Evolutionary conservation across 257 asterid species (phyloP), one percentile per base, ranked within the genome.

Genomic region (Nicotiana obtusifolia): DNA sequence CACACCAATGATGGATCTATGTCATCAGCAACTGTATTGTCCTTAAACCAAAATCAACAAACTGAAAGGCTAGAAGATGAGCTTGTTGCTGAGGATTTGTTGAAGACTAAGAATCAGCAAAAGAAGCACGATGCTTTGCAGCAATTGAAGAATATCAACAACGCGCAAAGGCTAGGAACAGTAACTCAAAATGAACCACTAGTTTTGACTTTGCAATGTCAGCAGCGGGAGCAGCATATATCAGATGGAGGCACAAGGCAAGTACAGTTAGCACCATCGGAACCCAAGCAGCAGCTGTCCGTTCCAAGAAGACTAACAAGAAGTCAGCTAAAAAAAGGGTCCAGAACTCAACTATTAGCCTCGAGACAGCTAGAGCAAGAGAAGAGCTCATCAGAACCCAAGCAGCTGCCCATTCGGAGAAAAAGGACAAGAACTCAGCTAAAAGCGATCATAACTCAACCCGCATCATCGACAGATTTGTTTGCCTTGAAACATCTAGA

Each of bases 101-200:
- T 73, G 37, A 73, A 73, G 79, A 47, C 16, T 57, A 13, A 71
- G 61, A 73, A 73, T 59, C 61, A 73, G 78, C 31, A 73, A 47
- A 73, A 73, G 37, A 24, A 22, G 61, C 61, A 22, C 61, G 16
- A 47, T 14, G 41, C 37, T 31, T 1, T 31, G 41, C 79, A 73
- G 41, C 79, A 22, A 24, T 41, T 41, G 49, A 47, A 31, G 9
- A 47, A 73, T 22, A 73, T 22, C 41, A 22, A 47, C 37, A 24
- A 59, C 61, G 79, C 61, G 0, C 79, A 24, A 44, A 30, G 0
- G 41, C 15, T 47, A 22, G 62, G 61, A 73, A 47, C 61, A 47
- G 79, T 47, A 73, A 22, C 41, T 14, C 24, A 20, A 22, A 15
- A 47, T 24, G 68, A 35, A 62, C 26, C 64, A 57, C 9, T 57